Evolutionary conservation across 306 rosid species (phyloP), one percentile per base, ranked within the genome.

Genomic region (Castanopsis chinensis): DNA sequence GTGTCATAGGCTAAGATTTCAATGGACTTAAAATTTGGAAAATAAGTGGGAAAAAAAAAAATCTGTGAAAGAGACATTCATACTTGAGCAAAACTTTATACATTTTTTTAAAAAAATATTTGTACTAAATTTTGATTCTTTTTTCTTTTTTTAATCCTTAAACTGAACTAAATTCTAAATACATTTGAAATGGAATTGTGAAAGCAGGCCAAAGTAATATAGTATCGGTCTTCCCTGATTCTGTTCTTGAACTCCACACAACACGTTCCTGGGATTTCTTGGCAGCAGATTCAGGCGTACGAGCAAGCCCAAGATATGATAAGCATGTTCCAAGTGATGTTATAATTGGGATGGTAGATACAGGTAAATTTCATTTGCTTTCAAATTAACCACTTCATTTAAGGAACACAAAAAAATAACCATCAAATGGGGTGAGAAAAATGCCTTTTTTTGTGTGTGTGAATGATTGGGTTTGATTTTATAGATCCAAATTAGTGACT

Each of bases 241-340:
- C 89, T 23, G 57, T 80, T 25, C 91, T 95, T 69, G 7, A 84
- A 30, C 85, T 92, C 14, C 99, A 95, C 71, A 92, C 99, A 23
- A 95, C 99, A 3, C 84, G 97, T 71, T 92, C 99, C n/a, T 95
- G 99, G 99, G 94, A 92, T 81, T 95, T 95, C 80, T 69, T 95
- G 74, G 91, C 90, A 71, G 79, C 88, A 53, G 85, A 83, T 43
- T 69, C 86, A 54, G 91, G 92, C 65, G 51, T 75, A 78, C 56
- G 32, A 53, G 19, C 0, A 41, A 57, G 13, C 28, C 27, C 28
- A 18, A 68, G 19, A 51, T 59, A 74, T 18, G 28, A 74, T 18
- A 43, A 45, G 45, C 82, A 71, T 72, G 35, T 52, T 3, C 81
- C 95, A 56, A 79, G 21, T 77, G 97, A 92, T 75, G 82, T 83